phyloP scores from a whole-genome alignment of 768 basidiomycete genomes.

The Neoboletus brunneissimus region DNA sequence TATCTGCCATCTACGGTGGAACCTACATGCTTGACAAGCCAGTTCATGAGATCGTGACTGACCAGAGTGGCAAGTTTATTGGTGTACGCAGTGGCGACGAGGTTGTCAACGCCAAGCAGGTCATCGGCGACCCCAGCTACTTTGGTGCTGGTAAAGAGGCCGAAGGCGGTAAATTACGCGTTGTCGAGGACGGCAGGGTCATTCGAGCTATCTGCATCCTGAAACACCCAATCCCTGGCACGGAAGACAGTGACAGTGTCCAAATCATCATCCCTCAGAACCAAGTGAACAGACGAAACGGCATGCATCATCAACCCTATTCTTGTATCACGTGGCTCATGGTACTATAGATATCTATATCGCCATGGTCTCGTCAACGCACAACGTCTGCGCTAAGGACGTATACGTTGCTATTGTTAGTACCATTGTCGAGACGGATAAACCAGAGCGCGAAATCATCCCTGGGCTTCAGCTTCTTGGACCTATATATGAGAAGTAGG shows the following conservation, averaged over 20 bases:
- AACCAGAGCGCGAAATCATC: constrained; percentile 88
- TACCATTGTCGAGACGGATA: constrained; percentile 93
- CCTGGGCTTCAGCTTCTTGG: constrained; percentile 92
- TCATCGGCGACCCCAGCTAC: constrained; percentile 98
- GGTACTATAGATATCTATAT: constrained; percentile 86
- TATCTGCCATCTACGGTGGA: constrained; percentile 97
- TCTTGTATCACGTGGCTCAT: constrained; percentile 1
- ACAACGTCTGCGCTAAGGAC: constrained; percentile 96
- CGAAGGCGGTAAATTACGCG: constrained; percentile 77
- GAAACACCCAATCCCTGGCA: constrained; percentile 97
- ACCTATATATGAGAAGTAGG: constrained; percentile 89
- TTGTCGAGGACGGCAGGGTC: constrained; percentile 91
- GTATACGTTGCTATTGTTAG: constrained; percentile 97
- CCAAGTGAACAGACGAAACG: constrained; percentile 90
- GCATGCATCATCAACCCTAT: constrained; percentile 42
- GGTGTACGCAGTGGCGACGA: constrained; percentile 89
- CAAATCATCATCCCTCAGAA: constrained; percentile 99
- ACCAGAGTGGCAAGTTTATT: constrained; percentile 81
- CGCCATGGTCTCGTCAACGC: constrained; percentile 94
- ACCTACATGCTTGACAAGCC: constrained; percentile 99
- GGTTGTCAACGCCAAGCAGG: constrained; percentile 94
- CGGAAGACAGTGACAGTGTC: constrained; percentile 90
- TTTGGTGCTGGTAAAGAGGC: constrained; percentile 72
- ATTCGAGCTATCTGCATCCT: constrained; percentile 96
- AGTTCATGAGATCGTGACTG: constrained; percentile 87